Base-by-base conservation (phyloP, 2,329 filamentous ascomycete species). In the Magnaporthiopsis poae region DNA sequence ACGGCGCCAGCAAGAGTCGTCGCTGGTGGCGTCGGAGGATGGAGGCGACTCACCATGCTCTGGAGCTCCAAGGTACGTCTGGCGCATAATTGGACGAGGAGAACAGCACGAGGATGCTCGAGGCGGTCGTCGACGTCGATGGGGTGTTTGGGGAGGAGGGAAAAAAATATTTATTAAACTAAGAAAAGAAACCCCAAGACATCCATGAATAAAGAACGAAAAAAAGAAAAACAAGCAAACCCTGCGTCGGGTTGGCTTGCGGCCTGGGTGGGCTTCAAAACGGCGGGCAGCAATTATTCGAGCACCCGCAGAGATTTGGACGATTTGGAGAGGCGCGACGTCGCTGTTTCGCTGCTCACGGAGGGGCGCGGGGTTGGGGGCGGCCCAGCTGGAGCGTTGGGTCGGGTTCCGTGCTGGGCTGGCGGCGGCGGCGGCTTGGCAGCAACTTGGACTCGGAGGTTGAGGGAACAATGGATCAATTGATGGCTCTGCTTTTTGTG, bases 31-130 rank as follows among this genome's bases (percentile, higher is more conserved):
- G 65, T 72, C 73, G 66, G 11, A 8, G 21, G 46, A 52, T 21
- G 21, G 46, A 52, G 46, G 21, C 46, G 46, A 56, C 46, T 56
- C 74, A 81, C 80, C 79, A 76, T 76, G 75, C 75, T 80, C 77
- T 73, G 74, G 74, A 69, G 75, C 73, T 73, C 74, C 75, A 72
- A 75, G 77, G 77, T 79, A 73, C 73, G 75, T 77, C 72, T 77
- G 76, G 74, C 77, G 78, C 80, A 81, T 81, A 77, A 73, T 80
- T 79, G 75, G 72, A 71, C 67, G 61, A 66, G 46, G 46, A 21
- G 46, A 21, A 21, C 46, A 9, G 46, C 31, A 31, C 31, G 46
- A 56, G 46, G 46, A 21, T 56, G 46, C 46, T 56, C n/a, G 46
- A 56, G 46, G 46, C 46, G 21, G 46, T 56, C 46, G 21, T n/a